Evolutionary conservation across 176 grass and related monocot species (phyloP).

Genomic region (Carex littledalei): DNA sequence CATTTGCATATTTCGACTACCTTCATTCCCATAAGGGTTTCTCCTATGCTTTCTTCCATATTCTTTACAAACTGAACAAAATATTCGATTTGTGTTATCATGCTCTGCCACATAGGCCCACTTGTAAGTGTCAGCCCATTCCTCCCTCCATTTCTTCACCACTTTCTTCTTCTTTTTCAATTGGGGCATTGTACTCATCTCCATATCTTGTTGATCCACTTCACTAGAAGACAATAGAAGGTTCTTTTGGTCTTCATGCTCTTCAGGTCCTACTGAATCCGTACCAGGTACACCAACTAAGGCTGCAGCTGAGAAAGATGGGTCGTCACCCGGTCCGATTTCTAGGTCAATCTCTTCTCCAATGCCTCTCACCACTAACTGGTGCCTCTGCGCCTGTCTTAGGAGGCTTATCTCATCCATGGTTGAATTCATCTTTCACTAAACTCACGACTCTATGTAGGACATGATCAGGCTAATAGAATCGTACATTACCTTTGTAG

Average conservation of each 20-base stretch:
- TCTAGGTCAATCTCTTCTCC: conserved; percentile 96
- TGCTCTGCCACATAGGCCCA: conserved; percentile 92
- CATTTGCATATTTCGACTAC: conserved; percentile 99
- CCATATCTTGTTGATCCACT: conserved; percentile 41
- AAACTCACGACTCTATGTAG: neutral
- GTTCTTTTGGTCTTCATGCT: conserved; percentile 76
- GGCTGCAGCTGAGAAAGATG: conserved; percentile 56
- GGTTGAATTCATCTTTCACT: conserved; percentile 45
- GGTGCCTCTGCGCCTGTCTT: conserved; percentile 71
- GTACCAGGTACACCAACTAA: conserved; percentile 52
- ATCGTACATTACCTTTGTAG: neutral
- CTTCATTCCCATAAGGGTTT: conserved; percentile 97
- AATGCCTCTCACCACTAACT: conserved; percentile 73
- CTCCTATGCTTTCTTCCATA: conserved; percentile 91
- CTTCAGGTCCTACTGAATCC: conserved; percentile 33
- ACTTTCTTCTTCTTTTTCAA: conserved; percentile 97
- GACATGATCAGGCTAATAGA: neutral
- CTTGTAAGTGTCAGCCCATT: conserved; percentile 96
- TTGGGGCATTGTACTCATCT: conserved; percentile 37
- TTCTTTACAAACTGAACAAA: conserved; percentile 95
- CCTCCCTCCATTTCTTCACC: conserved; percentile 95
- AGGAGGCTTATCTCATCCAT: conserved; percentile 94
- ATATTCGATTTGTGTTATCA: conserved; percentile 78
- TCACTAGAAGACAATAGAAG: conserved; percentile 58
- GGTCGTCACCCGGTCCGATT: conserved; percentile 74